Base-by-base conservation (phyloP, 768 basidiomycete species). In the Trametes cubensis region DNA sequence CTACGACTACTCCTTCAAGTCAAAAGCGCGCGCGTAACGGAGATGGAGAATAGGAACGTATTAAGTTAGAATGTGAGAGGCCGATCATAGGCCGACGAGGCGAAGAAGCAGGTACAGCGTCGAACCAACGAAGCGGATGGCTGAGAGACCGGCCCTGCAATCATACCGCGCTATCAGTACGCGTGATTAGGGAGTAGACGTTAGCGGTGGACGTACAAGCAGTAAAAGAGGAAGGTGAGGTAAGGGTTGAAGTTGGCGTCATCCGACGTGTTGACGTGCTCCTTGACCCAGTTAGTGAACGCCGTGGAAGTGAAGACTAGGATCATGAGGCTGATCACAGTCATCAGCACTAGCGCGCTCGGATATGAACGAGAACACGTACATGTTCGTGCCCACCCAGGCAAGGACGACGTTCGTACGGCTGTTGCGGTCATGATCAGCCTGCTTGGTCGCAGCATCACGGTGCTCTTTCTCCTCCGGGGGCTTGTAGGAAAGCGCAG, bases 321-420 rank as follows among this genome's bases (percentile, higher is more conserved):
- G 64, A 90, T 87, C 83, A 92, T 80, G 41, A 87, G 20, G 82
- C 86, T 88, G 63, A 55, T 38, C 5, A 34, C 18, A 26, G 46
- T 23, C 25, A 48, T 58, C 11, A 60, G 66, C 46, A 64, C 39
- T 21, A 40, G 21, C 7, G 21, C 48, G 25, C 28, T 11, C 18
- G 28, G 6, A 52, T 17, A 44, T 3, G 47, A 23, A 39, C 48
- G 38, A 14, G 14, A 41, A 71, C 21, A 79, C 80, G 73, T 68
- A 84, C 91, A 95, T 90, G 77, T 96, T 96, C 3, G 87, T 85
- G 20, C 89, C 93, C 52, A 92, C 83, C 88, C 89, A 92, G 6
- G 87, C 81, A 25, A 93, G 81, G 50, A 93, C 91, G 58, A 92
- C 90, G 70, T 94, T 94, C 17, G 90, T 93, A 64, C 90, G 79